Evolutionary conservation across 2,329 filamentous ascomycete genomes (phyloP).

Genomic region (Beauveria scarabaeidicola): DNA sequence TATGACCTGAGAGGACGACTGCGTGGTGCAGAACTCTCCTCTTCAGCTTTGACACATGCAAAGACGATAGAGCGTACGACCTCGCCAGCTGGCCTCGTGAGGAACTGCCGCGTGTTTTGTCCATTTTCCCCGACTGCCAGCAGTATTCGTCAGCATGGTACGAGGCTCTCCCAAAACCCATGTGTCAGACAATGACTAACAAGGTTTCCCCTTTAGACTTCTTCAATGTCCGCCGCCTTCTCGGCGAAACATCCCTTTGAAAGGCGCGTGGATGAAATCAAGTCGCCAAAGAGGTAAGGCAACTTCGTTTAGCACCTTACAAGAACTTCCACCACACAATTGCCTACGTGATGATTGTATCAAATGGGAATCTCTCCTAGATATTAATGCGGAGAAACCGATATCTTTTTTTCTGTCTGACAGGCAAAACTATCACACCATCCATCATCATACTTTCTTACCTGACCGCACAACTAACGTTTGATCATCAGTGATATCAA

Average conservation of each 20-base stretch:
- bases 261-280: slow-evolving; percentile 71
- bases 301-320: background rate
- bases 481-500: slow-evolving; percentile 72
- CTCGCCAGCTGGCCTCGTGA: slow-evolving; percentile 12
- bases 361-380: slow-evolving; percentile 99
- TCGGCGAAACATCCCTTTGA: slow-evolving; percentile 69
- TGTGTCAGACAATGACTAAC: background rate
- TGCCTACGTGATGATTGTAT: slow-evolving; percentile 68
- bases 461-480: slow-evolving; percentile 20
- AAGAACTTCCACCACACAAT: background rate
- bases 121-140: background rate
- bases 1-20: slow-evolving; percentile 6
- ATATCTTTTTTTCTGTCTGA: slow-evolving; percentile 61
- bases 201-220: slow-evolving; percentile 42
- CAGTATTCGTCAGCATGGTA: slow-evolving; percentile 7
- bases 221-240: slow-evolving; percentile 64
- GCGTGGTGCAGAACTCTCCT: background rate
- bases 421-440: slow-evolving; percentile 8
- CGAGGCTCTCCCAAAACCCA: background rate
- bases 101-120: background rate
- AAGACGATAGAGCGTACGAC: background rate
- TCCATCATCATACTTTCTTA: slow-evolving; percentile 5
- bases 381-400: slow-evolving; percentile 78
- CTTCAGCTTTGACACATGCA: slow-evolving; percentile 5
- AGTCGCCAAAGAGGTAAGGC: slow-evolving; percentile 79